Percentiles rank a stretch among this genome's conserved stretches.
These are phyloP conservation scores for Haplosporangium sp. DNA, from an alignment of 371 early-diverging fungal genomes.

Conservation along the genomic window DNA sequence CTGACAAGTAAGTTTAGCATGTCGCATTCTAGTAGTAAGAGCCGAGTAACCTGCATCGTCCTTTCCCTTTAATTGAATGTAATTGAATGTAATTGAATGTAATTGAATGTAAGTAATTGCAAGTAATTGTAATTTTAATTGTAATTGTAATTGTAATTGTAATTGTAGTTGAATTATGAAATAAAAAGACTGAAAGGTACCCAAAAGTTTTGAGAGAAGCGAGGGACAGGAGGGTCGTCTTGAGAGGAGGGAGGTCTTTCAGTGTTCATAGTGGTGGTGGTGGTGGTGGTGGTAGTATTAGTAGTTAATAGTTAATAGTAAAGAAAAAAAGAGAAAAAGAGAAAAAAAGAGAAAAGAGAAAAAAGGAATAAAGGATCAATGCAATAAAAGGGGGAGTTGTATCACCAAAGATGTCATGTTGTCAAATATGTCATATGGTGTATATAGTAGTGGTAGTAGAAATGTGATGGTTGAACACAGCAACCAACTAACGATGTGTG, in stretches of 20 bases:
- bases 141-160: too few species aligned
- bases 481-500: too few species aligned
- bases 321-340: constrained; percentile 5
- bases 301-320: neutral
- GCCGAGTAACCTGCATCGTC: constrained; percentile 89
- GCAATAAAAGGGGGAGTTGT: neutral
- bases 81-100: neutral
- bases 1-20: constrained; percentile 86
- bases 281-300: neutral
- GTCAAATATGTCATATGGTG: too few species aligned
- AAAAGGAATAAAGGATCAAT: neutral
- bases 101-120: neutral
- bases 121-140: too few species aligned
- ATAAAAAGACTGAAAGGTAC: constrained; percentile 11
- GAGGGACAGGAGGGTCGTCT: constrained; percentile 19
- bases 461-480: too few species aligned
- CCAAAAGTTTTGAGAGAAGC: constrained; percentile 51
- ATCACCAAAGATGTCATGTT: neutral
- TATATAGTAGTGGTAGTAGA: too few species aligned
- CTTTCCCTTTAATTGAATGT: constrained; percentile 68
- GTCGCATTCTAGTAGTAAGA: constrained; percentile 83
- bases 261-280: constrained; percentile 24
- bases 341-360: neutral
- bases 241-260: constrained; percentile 11
- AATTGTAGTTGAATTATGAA: neutral